Conservation (phyloP, 192 early-diverging fungal species). For the Umbelopsis isabellina region DNA sequence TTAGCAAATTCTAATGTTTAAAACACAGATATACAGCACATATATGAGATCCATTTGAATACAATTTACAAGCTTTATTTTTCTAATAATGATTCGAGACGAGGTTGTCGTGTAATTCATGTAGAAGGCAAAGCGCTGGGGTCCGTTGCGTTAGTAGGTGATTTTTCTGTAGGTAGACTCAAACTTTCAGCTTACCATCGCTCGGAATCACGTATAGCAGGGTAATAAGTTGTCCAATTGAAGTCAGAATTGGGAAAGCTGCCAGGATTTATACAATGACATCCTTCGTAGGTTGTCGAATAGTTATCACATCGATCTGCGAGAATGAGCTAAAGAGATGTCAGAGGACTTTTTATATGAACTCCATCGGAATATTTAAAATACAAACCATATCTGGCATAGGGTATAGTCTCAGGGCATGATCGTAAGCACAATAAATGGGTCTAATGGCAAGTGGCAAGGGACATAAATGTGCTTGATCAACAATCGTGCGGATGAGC, state of each 20-base stretch:
- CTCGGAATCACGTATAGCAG: constrained; percentile 55
- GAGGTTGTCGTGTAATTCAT: neutral
- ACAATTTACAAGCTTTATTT: too few species aligned
- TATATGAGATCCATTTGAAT: too few species aligned
- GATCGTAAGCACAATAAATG: constrained; percentile 80
- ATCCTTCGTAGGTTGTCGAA: constrained; percentile 71
- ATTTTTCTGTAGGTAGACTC: too few species aligned
- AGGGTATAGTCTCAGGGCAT: constrained; percentile 87
- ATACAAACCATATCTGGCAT: constrained; percentile 77
- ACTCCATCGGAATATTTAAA: neutral
- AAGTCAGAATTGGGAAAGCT: constrained; percentile 56
- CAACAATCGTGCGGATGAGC: constrained; percentile 81
- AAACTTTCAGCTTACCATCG: constrained; percentile 46
- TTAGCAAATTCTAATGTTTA: too few species aligned
- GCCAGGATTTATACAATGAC: constrained; percentile 79
- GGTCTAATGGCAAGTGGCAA: constrained; percentile 78
- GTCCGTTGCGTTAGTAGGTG: neutral
- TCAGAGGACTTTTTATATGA: neutral
- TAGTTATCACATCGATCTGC: constrained; percentile 89
- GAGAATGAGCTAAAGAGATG: constrained; percentile 66
- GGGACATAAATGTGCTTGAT: constrained; percentile 86
- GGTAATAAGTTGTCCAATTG: constrained; percentile 78
- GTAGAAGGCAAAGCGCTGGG: constrained; percentile 15
- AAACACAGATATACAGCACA: too few species aligned
- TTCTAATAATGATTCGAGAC: too few species aligned